Evolutionary conservation across 306 rosid genomes (phyloP).

Genomic region (cucumber (Cucumis sativus)): Cucumber_9930_V3 NC_026661.2:22353501-22354000

Average conservation of each 20-base stretch:
- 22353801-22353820: slow-evolving; percentile 43
- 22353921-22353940: slow-evolving; percentile 70
- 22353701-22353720: not conserved
- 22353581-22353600: slow-evolving; percentile 2
- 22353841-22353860: slow-evolving; percentile 67
- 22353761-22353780: slow-evolving; percentile 59
- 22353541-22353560: not conserved
- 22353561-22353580: slow-evolving; percentile 2
- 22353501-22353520: slow-evolving; percentile 4
- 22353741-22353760: slow-evolving; percentile 32
- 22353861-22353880: slow-evolving; percentile 25
- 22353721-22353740: not conserved
- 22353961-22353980: slow-evolving; percentile 87
- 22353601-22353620: slow-evolving; percentile 20
- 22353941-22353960: slow-evolving; percentile 96
- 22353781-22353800: slow-evolving; percentile 23
- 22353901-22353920: slow-evolving; percentile 48
- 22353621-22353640: slow-evolving; percentile 18
- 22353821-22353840: slow-evolving; percentile 51
- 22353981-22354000: slow-evolving; percentile 46
- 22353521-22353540: slow-evolving; percentile 4
- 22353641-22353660: not conserved
- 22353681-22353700: not conserved
- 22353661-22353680: not conserved
- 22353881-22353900: not conserved